Evolutionary conservation across 208 protist species (phyloP).

Genomic region (Tritrichomonas musculus): DNA sequence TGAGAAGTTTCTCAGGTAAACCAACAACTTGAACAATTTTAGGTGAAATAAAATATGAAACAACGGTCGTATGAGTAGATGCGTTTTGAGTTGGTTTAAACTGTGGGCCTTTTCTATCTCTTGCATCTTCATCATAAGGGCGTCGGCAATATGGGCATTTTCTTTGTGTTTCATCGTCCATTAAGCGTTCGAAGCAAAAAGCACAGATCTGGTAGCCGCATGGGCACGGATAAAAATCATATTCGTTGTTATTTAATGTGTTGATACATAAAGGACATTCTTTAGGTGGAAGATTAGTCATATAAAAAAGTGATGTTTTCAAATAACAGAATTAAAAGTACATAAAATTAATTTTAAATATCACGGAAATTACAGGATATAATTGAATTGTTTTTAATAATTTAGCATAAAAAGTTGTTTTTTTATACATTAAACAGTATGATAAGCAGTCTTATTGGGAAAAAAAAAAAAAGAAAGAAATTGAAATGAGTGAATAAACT

Average conservation of each 20-base stretch:
- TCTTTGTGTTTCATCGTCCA: not conserved
- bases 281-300: not conserved
- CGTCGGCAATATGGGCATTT: not conserved
- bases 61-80: not conserved
- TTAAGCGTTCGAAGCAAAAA: not conserved
- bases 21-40: conserved; percentile 27
- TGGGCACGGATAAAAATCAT: conserved; percentile 32
- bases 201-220: conserved; percentile 8
- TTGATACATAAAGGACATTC: not conserved
- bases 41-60: not conserved
- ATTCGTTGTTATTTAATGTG: not conserved
- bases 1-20: not conserved
- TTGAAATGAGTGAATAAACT: too few relatives aligned
- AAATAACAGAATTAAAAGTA: too few relatives aligned
- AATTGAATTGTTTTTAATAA: too few relatives aligned
- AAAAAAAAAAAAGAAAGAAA: too few relatives aligned
- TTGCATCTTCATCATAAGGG: not conserved
- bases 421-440: too few relatives aligned
- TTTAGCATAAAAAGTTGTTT: too few relatives aligned
- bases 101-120: not conserved
- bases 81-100: not conserved
- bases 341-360: too few relatives aligned
- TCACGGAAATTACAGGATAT: too few relatives aligned
- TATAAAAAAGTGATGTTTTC: too few relatives aligned
- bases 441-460: too few relatives aligned